A percentile compares a stretch with the other conserved stretches of the same genome.
Conservation (phyloP, 2,329 filamentous ascomycete species). For the Fusarium guadeloupense region DNA sequence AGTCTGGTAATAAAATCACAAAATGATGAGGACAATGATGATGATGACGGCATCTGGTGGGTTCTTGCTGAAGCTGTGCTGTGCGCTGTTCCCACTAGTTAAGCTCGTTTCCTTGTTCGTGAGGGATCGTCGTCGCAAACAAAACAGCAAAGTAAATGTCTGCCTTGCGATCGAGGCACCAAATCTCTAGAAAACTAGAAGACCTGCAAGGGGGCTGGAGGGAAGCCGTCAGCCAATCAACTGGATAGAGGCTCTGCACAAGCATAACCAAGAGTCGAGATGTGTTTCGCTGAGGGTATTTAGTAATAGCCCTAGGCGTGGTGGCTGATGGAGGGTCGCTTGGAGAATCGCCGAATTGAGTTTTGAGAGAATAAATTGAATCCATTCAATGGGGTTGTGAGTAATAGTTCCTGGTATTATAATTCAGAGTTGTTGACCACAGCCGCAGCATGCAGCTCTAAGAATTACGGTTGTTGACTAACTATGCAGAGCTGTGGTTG, state of each 20-base stretch:
- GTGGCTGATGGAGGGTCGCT: constrained; percentile 16
- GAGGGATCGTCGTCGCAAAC: constrained; percentile 17
- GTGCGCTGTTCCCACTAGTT: constrained; percentile 4
- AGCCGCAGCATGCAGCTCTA: background rate
- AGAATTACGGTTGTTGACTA: background rate
- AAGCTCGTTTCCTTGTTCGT: constrained; percentile 37
- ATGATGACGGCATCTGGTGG: constrained; percentile 33
- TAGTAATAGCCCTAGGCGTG: constrained; percentile 2
- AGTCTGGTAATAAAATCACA: constrained; percentile 1
- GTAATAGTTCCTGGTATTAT: too few species aligned
- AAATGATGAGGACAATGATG: constrained; percentile 20
- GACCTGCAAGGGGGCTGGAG: constrained; percentile 29
- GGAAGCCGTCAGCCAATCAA: constrained; percentile 24
- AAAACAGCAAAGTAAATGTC: constrained; percentile 9
- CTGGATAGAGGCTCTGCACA: constrained; percentile 11
- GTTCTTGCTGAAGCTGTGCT: constrained; percentile 3
- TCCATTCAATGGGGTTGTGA: background rate
- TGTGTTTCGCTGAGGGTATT: background rate
- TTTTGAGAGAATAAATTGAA: constrained; percentile 12
- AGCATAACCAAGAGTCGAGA: constrained; percentile 4
- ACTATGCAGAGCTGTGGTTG: background rate
- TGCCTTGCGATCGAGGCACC: constrained; percentile 40
- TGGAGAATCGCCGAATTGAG: constrained; percentile 10
- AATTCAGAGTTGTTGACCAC: constrained; percentile 4
- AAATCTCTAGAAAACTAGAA: constrained; percentile 6